Conservation (phyloP, 352 stramenopile genomes). For the Phytopythium vexans region DNA sequence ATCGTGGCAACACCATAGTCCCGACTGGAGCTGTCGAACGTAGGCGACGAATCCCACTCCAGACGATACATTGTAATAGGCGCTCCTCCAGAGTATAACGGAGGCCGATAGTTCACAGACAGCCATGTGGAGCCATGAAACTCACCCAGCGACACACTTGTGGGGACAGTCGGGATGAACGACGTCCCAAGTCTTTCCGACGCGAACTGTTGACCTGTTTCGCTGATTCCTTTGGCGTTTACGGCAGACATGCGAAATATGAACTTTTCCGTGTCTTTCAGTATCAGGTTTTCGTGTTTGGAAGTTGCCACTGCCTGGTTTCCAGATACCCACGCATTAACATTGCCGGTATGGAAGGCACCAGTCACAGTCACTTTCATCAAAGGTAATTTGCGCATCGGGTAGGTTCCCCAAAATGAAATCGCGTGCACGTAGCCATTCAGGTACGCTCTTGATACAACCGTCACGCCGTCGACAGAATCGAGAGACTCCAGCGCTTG, state of each 20-base stretch:
- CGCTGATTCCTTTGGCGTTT: conserved; percentile 59
- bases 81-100: conserved; percentile 85
- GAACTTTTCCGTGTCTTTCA: conserved; percentile 48
- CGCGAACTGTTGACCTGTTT: conserved; percentile 25
- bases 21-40: conserved; percentile 77
- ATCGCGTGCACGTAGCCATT: conserved; percentile 80
- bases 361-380: conserved; percentile 22
- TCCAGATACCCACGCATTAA: conserved; percentile 36
- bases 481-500: conserved; percentile 35
- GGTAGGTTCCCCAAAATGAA: conserved; percentile 84
- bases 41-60: conserved; percentile 86
- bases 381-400: conserved; percentile 45
- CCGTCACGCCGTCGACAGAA: conserved; percentile 48
- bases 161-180: conserved; percentile 68
- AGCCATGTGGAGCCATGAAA: conserved; percentile 75
- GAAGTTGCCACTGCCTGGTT: conserved; percentile 49
- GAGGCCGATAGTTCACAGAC: conserved; percentile 76
- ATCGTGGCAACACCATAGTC: conserved; percentile 87
- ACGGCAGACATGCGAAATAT: conserved; percentile 57
- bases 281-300: conserved; percentile 50
- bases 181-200: conserved; percentile 39
- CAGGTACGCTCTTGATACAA: conserved; percentile 30
- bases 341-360: conserved; percentile 19
- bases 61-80: conserved; percentile 90
- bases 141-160: conserved; percentile 71